Evolutionary conservation across 305 asterid genomes (phyloP), one percentile per base, ranked within the genome.

Genomic region (Ilex paraguariensis): DNA sequence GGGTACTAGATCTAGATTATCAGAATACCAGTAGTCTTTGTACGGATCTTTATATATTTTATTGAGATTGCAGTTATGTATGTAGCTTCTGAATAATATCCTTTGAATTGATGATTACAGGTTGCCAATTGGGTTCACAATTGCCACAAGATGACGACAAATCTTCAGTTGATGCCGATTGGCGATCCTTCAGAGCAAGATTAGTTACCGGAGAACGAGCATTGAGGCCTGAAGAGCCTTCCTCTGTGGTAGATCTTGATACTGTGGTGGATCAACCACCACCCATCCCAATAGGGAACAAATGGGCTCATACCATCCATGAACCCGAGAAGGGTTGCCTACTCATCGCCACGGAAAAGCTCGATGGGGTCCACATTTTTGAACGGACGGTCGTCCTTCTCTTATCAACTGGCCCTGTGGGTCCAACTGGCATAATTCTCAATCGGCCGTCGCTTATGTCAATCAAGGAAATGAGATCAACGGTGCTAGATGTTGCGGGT

Each of bases 361-460:
- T 86, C 3, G 92, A 91, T 28, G 96, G 96, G 4, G 96, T 87
- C 69, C 95, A 91, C 85, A 89, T 88, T 5, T 91, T 91, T 52
- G 95, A 91, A 30, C 72, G 87, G 11, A 81, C 95, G 0, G 96
- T 91, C 58, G 74, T 91, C 68, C 85, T 91, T 10, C 70, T 91
- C 16, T 72, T 91, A 3, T 84, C 95, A 31, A 70, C 77, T n/a
- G 85, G 95, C 49, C 86, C 82, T 1, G 52, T 81, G 6, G 92
- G 96, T 67, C 92, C 91, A 46, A 81, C 74, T 1, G 95, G 96
- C 42, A 60, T 91, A 21, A 88, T 87, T 28, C 89, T 91, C 46
- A 91, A 91, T 84, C 51, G 95, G 71, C 95, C 98, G 14, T 88
- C 95, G 0, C 84, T 88, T 4, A 88, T 91, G 96, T 91, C 98